Conservation (phyloP, 2,329 filamentous ascomycete genomes). For the Fusarium caatingaense region DNA sequence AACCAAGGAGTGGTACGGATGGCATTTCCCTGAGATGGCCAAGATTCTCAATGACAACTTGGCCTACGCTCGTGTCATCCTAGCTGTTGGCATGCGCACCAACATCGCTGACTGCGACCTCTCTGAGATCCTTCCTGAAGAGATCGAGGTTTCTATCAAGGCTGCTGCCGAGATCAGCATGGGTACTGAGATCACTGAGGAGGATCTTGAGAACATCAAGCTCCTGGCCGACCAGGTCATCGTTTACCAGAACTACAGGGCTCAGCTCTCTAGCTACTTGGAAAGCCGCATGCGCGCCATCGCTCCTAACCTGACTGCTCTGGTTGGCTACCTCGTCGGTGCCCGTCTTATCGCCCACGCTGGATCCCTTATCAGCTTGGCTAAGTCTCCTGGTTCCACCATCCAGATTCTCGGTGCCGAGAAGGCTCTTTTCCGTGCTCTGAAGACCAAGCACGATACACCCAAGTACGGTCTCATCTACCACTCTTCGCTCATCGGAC, state of each 20-base stretch:
- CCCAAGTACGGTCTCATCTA: constrained; percentile 98
- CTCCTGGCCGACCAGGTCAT: constrained; percentile 94
- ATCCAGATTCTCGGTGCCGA: constrained; percentile 98
- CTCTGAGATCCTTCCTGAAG: constrained; percentile 91
- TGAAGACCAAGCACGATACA: constrained; percentile 99
- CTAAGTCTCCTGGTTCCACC: constrained; percentile 94
- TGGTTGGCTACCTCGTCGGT: constrained; percentile 93
- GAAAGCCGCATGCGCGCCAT: constrained; percentile 96
- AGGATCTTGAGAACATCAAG: constrained; percentile 93
- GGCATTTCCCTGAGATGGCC: constrained; percentile 99
- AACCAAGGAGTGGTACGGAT: constrained; percentile 99
- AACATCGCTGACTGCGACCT: constrained; percentile 82
- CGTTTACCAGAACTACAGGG: constrained; percentile 88
- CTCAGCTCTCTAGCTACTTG: constrained; percentile 88
- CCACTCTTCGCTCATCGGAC: constrained; percentile 92
- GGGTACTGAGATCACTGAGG: constrained; percentile 95
- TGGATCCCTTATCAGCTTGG: constrained; percentile 92
- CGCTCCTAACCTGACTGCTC: constrained; percentile 92
- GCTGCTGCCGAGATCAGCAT: constrained; percentile 95
- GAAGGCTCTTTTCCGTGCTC: constrained; percentile 96
- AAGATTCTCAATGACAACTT: constrained; percentile 98
- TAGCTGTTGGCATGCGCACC: constrained; percentile 88
- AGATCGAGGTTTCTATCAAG: constrained; percentile 92
- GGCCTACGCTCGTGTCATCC: constrained; percentile 88
- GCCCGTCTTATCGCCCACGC: constrained; percentile 95